Percentiles rank a stretch among this genome's conserved stretches.
Conservation (phyloP, 192 early-diverging fungal species). For the Coemansia sp. region DNA sequence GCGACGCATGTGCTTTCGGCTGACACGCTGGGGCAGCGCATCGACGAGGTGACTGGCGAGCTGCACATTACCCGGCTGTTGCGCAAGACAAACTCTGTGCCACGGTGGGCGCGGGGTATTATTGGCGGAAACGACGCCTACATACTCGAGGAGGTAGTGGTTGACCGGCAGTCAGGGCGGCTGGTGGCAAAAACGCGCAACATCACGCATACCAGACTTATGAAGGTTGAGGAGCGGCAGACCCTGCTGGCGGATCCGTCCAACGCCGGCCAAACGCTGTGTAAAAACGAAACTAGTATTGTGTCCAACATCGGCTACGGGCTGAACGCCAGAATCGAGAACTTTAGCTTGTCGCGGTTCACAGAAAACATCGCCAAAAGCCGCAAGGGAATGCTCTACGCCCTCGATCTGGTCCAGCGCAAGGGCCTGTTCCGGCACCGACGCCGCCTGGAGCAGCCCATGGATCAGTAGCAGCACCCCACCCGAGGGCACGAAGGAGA, state of each 20-base stretch:
- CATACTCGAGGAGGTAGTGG: constrained; percentile 86
- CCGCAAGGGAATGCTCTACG: constrained; percentile 55
- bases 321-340: constrained; percentile 79
- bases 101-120: constrained; percentile 81
- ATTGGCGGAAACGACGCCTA: constrained; percentile 82
- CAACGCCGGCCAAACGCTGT: constrained; percentile 62
- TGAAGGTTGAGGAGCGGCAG: constrained; percentile 92
- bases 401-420: constrained; percentile 51
- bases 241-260: constrained; percentile 59
- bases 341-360: constrained; percentile 83
- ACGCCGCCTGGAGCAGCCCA: constrained; percentile 14
- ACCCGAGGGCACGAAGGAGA: neutral
- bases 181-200: constrained; percentile 87
- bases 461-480: neutral
- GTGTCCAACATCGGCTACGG: constrained; percentile 86
- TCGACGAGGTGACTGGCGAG: constrained; percentile 75
- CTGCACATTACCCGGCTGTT: constrained; percentile 86
- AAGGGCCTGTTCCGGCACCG: constrained; percentile 48
- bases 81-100: constrained; percentile 82
- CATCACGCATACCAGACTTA: constrained; percentile 86
- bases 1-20: constrained; percentile 88
- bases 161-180: constrained; percentile 70
- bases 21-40: constrained; percentile 87
- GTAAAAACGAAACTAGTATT: constrained; percentile 81
- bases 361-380: constrained; percentile 62